Conservation (phyloP, 768 basidiomycete species). For the Astraeus odoratus region DNA sequence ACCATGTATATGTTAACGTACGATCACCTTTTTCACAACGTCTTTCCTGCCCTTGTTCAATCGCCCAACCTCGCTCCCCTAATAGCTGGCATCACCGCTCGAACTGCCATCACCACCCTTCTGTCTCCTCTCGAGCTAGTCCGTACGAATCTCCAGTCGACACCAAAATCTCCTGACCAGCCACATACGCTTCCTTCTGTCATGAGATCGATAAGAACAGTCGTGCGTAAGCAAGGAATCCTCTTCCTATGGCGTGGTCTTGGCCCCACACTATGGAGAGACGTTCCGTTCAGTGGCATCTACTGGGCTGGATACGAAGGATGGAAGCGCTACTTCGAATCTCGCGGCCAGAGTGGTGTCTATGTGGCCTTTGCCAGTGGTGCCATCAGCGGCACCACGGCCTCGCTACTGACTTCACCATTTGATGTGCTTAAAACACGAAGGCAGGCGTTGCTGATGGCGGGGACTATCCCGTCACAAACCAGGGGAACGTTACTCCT, state of each 20-base stretch:
- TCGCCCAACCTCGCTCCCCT: slow-evolving; percentile 56
- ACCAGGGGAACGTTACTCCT: slow-evolving; percentile 54
- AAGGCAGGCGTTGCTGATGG: slow-evolving; percentile 77
- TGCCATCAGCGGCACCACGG: slow-evolving; percentile 77
- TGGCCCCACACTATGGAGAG: slow-evolving; percentile 89
- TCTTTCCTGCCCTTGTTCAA: slow-evolving; percentile 57
- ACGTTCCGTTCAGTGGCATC: slow-evolving; percentile 94
- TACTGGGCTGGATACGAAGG: slow-evolving; percentile 97
- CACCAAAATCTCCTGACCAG: slow-evolving; percentile 58
- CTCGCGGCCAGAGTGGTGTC: slow-evolving; percentile 48
- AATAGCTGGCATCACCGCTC: slow-evolving; percentile 73
- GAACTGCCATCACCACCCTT: slow-evolving; percentile 71
- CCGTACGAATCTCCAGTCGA: slow-evolving; percentile 90
- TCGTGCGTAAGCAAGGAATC: slow-evolving; percentile 60
- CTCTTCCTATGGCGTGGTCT: slow-evolving; percentile 84
- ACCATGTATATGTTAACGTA: slow-evolving; percentile 95
- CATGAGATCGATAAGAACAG: slow-evolving; percentile 48
- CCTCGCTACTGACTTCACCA: slow-evolving; percentile 86
- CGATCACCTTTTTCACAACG: slow-evolving; percentile 69
- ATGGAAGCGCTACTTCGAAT: slow-evolving; percentile 58
- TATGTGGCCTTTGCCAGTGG: slow-evolving; percentile 84
- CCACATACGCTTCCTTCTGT: slow-evolving; percentile 78
- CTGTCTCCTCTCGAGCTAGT: slow-evolving; percentile 88
- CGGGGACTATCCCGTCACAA: slow-evolving; percentile 33
- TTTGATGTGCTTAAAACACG: slow-evolving; percentile 97